Base-by-base conservation (phyloP, 2,329 filamentous ascomycete genomes). In the Xylariaceae sp. region DNA sequence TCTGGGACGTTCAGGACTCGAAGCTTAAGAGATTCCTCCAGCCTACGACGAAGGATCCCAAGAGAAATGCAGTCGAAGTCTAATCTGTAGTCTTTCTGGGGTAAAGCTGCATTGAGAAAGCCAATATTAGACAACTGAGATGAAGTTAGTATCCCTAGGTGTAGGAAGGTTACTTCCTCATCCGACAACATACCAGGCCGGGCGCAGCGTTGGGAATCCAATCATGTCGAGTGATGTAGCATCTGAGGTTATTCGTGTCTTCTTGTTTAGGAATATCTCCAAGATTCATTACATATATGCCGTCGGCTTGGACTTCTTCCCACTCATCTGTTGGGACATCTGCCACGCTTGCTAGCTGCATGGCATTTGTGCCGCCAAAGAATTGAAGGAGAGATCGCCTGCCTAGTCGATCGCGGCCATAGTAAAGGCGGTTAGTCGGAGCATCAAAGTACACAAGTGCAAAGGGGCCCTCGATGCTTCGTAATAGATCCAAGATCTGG, bases 401-500 rank as follows among this genome's bases (percentile, higher is more conserved):
- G 8, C 93, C 93, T 3, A 98, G 74, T 43, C 86, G 85, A 62
- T 98, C 93, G 50, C 93, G 79, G 6, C 87, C 89, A 62, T 87
- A 96, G 64, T 84, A 95, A 12, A 97, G 50, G 32, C 74, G 75
- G 9, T 68, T 69, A 39, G 75, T 69, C 9, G 61, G 55, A 13
- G 72, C 74, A 66, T 96, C 85, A 55, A 85, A 85, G 62, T 85
- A 96, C 4, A 91, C 78, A 63, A 97, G 93, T 2, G 91, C 87
- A 67, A 93, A 97, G 0, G 93, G 91, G 0, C 93, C 93, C 44
- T 83, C 77, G 19, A 91, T 78, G 30, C 64, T 70, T 41, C 78
- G 73, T 31, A 90, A 62, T 1, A 74, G 72, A 39, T 72, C 58
- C 6, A 81, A 49, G 8, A 83, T 61, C 19, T 62, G 62, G 16